These are phyloP conservation scores for Populus hybrid DNA, from an alignment of 441 rosid species.

Conservation along the genomic window DNA sequence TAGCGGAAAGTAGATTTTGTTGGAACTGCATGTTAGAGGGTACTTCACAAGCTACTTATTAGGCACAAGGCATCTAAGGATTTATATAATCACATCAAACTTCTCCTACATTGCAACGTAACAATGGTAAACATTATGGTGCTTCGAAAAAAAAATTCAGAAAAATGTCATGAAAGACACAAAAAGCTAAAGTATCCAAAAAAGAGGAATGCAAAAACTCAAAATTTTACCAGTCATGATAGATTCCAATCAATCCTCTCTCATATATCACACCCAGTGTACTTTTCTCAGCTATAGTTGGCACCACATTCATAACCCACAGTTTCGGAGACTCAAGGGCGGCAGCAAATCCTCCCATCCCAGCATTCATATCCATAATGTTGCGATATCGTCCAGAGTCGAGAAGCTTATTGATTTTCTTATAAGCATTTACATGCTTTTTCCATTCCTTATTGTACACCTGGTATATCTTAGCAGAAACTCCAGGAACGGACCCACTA, in stretches of 20 bases:
- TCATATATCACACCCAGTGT: constrained; percentile 82
- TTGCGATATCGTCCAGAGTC: constrained; percentile 83
- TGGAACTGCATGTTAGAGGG: background rate
- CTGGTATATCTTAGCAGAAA: constrained; percentile 56
- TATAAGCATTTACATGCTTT: constrained; percentile 73
- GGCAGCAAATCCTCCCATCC: constrained; percentile 92
- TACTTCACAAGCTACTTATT: background rate
- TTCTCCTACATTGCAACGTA: background rate
- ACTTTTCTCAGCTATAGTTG: constrained; percentile 65
- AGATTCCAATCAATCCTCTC: constrained; percentile 91
- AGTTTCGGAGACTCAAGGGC: constrained; percentile 80
- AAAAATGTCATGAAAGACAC: background rate
- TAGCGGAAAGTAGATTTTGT: background rate
- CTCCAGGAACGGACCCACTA: constrained; percentile 67
- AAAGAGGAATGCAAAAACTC: constrained; percentile 11
- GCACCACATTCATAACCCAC: constrained; percentile 98
- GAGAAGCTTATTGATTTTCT: constrained; percentile 62
- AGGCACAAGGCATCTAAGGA: background rate
- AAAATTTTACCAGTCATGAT: constrained; percentile 79
- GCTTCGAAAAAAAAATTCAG: background rate
- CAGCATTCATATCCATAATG: constrained; percentile 97
- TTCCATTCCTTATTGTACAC: constrained; percentile 78
- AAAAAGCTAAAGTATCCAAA: background rate
- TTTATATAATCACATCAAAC: background rate
- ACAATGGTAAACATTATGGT: background rate